These are phyloP conservation scores for Iberis pinnata DNA, from an alignment of 345 rosid genomes.

Conservation along the genomic window DNA sequence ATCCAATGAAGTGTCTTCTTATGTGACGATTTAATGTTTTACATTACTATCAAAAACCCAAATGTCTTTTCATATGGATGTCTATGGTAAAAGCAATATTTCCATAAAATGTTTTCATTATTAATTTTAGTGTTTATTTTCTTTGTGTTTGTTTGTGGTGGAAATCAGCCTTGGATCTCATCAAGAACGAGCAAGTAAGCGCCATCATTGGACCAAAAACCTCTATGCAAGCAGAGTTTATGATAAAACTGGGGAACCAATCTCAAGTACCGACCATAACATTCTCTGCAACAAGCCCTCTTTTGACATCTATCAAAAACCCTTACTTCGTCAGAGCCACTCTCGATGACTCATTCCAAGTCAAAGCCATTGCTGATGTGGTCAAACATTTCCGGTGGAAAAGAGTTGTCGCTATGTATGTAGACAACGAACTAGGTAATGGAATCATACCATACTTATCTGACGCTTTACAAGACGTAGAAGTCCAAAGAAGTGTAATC, in stretches of 20 bases:
- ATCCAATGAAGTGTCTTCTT: too few relatives aligned
- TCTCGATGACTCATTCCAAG: constrained; percentile 38
- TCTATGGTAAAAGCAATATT: too few relatives aligned
- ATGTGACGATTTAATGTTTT: too few relatives aligned
- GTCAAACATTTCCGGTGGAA: constrained; percentile 42
- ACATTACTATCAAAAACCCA: too few relatives aligned
- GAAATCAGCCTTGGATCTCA: constrained; percentile 39
- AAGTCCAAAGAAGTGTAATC: constrained; percentile 25
- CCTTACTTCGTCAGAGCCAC: constrained; percentile 42
- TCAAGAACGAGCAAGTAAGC: constrained; percentile 43
- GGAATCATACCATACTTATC: constrained; percentile 36
- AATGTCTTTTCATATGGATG: too few relatives aligned
- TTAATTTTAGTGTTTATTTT: too few relatives aligned
- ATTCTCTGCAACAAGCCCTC: constrained; percentile 38
- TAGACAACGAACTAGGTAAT: constrained; percentile 37
- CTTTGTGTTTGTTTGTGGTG: constrained; percentile 17
- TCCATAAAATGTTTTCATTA: too few relatives aligned
- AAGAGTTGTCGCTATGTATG: constrained; percentile 33
- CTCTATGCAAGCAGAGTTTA: constrained; percentile 42
- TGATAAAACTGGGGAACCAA: constrained; percentile 27
- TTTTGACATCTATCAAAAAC: constrained; percentile 22
- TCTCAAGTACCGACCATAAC: constrained; percentile 48
- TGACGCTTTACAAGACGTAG: constrained; percentile 32
- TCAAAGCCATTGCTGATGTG: constrained; percentile 34
- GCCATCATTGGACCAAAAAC: constrained; percentile 50